Evolutionary conservation across 192 early-diverging fungal species (phyloP), one percentile per base, ranked within the genome.

Genomic region (Dissophora globulifera): DNA sequence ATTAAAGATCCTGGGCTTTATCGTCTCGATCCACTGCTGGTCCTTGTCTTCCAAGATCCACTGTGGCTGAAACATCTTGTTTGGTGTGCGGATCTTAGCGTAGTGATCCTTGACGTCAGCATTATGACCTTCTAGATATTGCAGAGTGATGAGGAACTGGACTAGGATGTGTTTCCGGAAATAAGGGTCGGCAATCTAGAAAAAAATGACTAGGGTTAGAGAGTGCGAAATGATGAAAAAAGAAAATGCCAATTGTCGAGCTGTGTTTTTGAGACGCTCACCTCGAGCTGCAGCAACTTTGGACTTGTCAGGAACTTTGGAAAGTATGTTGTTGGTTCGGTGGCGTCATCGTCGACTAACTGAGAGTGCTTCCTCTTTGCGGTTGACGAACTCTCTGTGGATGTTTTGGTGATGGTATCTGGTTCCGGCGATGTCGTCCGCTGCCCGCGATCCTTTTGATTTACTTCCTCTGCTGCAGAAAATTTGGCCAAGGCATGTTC

Each of bases 151-250:
- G n/a, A 94, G 74, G 27, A 92, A 82, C 75, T 98, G 96, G 20
- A 95, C 81, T 27, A 98, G 80, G 8, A 98, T 86, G 62, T 93
- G 93, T 41, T 93, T 90, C 49, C 95, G 89, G 71, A 97, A 94
- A 51, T 87, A 79, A 9, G 89, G 81, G 60, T 98, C 96, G 13
- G 81, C 78, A 19, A 97, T 80, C 89, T 98, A 82, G 4, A 58
- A 40, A 15, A 8, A 54, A 57, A 9, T n/a, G n/a, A n/a, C n/a
- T n/a, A n/a, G n/a, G n/a, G n/a, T n/a, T n/a, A n/a, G n/a, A n/a
- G n/a, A n/a, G n/a, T n/a, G n/a, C n/a, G n/a, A n/a, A n/a, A n/a
- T n/a, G n/a, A n/a, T n/a, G n/a, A n/a, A n/a, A n/a, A n/a, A n/a
- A n/a, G n/a, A n/a, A n/a, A n/a, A n/a, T n/a, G n/a, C n/a, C n/a